A percentile compares a stretch with the other conserved stretches of the same genome.
phyloP scores from a whole-genome alignment of 805 yeast species.

The Kodamaea nitidulidarum region DNA sequence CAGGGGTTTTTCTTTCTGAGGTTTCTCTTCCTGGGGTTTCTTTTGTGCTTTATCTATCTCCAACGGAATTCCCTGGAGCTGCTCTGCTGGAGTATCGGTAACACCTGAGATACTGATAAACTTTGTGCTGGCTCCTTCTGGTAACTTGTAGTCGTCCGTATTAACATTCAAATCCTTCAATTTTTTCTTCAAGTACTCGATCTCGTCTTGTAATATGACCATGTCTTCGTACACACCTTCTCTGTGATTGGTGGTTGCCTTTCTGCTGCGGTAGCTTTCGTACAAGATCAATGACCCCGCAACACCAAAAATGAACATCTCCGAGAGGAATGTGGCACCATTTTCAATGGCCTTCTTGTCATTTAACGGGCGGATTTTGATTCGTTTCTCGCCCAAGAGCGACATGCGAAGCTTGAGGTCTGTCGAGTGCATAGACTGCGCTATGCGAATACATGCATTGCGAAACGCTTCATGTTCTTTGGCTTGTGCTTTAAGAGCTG shows the following conservation, averaged over 20 bases:
- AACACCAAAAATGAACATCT: constrained; percentile 70
- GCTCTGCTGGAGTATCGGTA: neutral
- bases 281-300: constrained; percentile 73
- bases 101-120: constrained; percentile 41
- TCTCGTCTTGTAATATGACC: constrained; percentile 63
- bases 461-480: constrained; percentile 65
- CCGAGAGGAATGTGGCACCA: constrained; percentile 78
- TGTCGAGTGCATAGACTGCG: constrained; percentile 65
- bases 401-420: constrained; percentile 61
- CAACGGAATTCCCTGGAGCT: neutral
- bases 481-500: constrained; percentile 67
- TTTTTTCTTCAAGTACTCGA: constrained; percentile 51
- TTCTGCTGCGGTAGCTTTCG: constrained; percentile 65
- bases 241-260: constrained; percentile 57
- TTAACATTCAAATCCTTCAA: constrained; percentile 38
- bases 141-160: constrained; percentile 48
- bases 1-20: too few relatives aligned
- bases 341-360: constrained; percentile 77
- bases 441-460: constrained; percentile 58
- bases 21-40: too few relatives aligned
- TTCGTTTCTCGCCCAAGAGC: constrained; percentile 50
- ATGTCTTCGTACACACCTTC: constrained; percentile 74
- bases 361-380: constrained; percentile 70
- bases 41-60: neutral
- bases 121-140: constrained; percentile 43